A percentile compares a stretch with the other conserved stretches of the same genome.
phyloP scores from a whole-genome alignment of 2,329 filamentous ascomycete genomes.

The Calonectria hawksworthii region DNA sequence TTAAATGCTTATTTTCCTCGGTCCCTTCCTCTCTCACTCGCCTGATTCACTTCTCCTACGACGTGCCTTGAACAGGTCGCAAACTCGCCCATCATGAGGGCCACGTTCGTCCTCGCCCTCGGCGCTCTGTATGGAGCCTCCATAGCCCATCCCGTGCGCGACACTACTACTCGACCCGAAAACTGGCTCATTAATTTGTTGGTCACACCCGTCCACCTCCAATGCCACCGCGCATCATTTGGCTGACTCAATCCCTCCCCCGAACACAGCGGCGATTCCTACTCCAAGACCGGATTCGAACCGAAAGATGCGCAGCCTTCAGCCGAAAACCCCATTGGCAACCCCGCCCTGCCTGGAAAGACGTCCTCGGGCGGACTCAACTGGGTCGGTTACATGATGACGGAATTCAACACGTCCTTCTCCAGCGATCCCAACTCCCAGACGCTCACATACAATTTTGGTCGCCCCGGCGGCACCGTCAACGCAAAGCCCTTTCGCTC shows the following conservation, averaged over 20 bases:
- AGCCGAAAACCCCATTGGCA: slow-evolving; percentile 1
- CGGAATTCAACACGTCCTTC: slow-evolving; percentile 15
- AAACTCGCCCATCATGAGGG: neutral
- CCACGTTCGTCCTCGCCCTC: neutral
- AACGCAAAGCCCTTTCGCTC: neutral
- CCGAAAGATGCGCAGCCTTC: neutral
- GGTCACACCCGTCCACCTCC: neutral
- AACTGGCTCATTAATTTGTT: slow-evolving; percentile 5
- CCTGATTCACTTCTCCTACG: neutral
- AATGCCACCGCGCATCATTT: neutral
- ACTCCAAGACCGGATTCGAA: slow-evolving; percentile 7
- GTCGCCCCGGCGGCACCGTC: neutral
- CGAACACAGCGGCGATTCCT: slow-evolving; percentile 5
- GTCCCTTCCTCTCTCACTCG: neutral
- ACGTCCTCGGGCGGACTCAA: slow-evolving; percentile 11
- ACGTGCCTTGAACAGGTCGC: neutral
- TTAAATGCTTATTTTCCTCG: neutral
- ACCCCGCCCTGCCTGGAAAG: slow-evolving; percentile 5
- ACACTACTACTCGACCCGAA: neutral
- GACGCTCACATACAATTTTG: slow-evolving; percentile 8
- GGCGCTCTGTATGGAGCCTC: neutral
- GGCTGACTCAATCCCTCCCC: neutral
- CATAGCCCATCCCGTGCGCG: neutral
- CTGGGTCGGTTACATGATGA: slow-evolving; percentile 16
- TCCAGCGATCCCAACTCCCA: neutral